Evolutionary conservation across 2,329 filamentous ascomycete species (phyloP), one percentile per base, ranked within the genome.

Genomic region (Epichloe typhina): DNA sequence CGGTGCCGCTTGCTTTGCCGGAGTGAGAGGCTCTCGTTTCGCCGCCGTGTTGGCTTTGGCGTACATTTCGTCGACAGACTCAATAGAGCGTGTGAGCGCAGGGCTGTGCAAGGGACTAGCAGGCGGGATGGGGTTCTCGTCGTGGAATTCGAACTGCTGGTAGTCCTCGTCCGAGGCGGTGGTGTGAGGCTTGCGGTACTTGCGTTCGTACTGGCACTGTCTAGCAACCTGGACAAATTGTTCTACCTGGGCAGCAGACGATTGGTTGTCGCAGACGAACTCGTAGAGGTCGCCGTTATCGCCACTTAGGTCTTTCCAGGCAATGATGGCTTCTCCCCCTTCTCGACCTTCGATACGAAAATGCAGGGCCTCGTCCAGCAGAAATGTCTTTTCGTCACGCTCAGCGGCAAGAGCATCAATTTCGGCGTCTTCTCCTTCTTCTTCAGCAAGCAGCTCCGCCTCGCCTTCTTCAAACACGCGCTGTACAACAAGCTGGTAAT

Each of bases 381-480:
- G 70, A 64, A 97, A 98, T 0, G 85, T 91, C 73, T 95, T 96
- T 71, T 98, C 93, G 83, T 98, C 94, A 60, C 89, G 88, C 62
- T 96, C 90, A 23, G 75, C 73, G 31, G 76, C 76, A 50, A 93
- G 74, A n/a, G 79, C 81, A 62, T 91, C 87, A 43, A 80, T 77
- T 52, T 80, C 84, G 46, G 78, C 83, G 70, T 95, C 86, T 55
- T 91, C 88, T 49, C 82, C 88, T 61, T 90, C 88, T 64, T 95
- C 91, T 59, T 95, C 91, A 43, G 84, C 89, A 41, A 95, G 72
- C 21, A 93, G 77, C 62, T 97, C 91, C 55, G 90, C 91, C 64
- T 98, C 93, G 51, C 93, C 93, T 69, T 98, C 93, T 64, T 98
- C 93, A 74, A 95, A 98, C 53, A 91, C 91, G 54, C 93, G 82